Base-by-base conservation (phyloP, 345 rosid species). In the Eucalyptus guilfoylei region DNA sequence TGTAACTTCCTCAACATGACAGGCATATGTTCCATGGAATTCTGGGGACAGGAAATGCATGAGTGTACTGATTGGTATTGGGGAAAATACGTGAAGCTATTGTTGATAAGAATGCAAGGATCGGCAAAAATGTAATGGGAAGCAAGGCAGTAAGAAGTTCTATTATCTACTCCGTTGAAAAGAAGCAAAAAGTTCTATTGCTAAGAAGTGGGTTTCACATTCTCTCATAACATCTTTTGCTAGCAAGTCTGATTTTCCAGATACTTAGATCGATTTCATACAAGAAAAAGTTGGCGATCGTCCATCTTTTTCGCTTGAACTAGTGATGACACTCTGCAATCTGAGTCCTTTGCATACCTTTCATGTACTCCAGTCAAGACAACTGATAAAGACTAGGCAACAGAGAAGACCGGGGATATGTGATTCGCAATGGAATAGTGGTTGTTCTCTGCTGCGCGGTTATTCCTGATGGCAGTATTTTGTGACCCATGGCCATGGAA, bases 41-140 rank as follows among this genome's bases (percentile, higher is more conserved):
- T 81, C 89, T 54, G 49, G 47, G 50, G 86, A 69, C 21, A 49
- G 54, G 86, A 92, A 90, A 52, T 86, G 87, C 67, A 88, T 8
- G 83, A 86, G 88, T n/a, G 91, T 94, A 85, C 97, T 90, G 30
- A 72, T 97, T 69, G 98, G 98, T 45, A 97, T 97, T 1, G 98
- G 96, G 14, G 94, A 91, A 88, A 93, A 94, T 49, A 89, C 95
- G 72, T 93, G 34, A 91, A 91, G 97, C 96, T 15, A 92, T 96
- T 76, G 91, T 96, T 15, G 98, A 97, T 90, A 97, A 95, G 88
- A 96, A 97, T 90, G 98, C 96, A 13, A 94, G 96, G 89, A 95
- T 96, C 88, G 99, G 98, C 88, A 94, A 91, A 92, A 94, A 95
- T 90, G 98, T 93, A 5, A 88, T 86, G 95, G 96, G 94, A 90